phyloP scores from a whole-genome alignment of 352 stramenopile genomes.

The Phytophthora palmivora region DNA sequence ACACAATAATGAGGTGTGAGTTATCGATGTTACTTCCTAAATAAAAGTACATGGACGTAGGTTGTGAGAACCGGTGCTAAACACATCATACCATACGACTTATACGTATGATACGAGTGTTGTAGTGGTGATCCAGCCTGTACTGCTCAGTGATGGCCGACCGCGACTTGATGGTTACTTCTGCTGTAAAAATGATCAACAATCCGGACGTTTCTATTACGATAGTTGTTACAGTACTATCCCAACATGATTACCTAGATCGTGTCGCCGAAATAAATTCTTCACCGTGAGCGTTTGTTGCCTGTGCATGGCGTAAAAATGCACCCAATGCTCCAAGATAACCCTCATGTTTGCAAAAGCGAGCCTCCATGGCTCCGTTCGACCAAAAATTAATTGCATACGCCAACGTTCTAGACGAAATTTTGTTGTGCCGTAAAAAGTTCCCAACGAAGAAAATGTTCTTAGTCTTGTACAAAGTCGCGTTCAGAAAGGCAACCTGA shows the following conservation, averaged over 20 bases:
- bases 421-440: conserved; percentile 98
- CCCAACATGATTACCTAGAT: conserved; percentile 13
- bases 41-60: no score
- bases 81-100: no score
- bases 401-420: conserved; percentile 91
- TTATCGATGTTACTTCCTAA: no score
- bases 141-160: no score
- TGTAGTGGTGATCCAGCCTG: no score
- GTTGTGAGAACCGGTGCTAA: no score
- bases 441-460: conserved; percentile 98
- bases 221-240: neutral
- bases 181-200: neutral
- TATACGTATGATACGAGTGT: no score
- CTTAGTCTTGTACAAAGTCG: conserved; percentile 96
- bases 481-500: conserved; percentile 98
- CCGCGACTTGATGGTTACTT: no score
- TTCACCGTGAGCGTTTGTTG: conserved; percentile 72
- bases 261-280: conserved; percentile 61
- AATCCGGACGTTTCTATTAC: conserved; percentile 9
- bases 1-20: neutral
- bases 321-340: conserved; percentile 98
- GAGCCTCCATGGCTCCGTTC: conserved; percentile 91
- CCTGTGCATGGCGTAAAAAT: conserved; percentile 92
- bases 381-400: conserved; percentile 99
- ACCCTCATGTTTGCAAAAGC: conserved; percentile 97